Evolutionary conservation across 2,329 filamentous ascomycete genomes (phyloP).

Genomic region (Septoria linicola): DNA sequence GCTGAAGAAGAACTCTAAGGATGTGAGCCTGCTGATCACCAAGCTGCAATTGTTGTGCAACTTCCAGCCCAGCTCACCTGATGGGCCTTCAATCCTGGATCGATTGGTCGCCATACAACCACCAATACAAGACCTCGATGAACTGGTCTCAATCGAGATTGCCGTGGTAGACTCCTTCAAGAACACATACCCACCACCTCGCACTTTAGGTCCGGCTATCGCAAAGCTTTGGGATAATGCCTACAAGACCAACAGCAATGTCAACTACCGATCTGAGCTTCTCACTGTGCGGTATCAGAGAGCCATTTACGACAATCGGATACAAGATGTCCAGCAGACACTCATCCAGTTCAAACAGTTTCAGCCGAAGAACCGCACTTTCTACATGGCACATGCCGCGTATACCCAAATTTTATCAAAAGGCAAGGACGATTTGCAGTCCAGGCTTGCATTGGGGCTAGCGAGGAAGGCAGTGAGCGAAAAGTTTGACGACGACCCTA

Average conservation of each 20-base stretch:
- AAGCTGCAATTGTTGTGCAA: conserved; percentile 35
- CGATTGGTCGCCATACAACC: conserved; percentile 28
- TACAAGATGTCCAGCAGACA: conserved; percentile 37
- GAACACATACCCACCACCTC: conserved; percentile 30
- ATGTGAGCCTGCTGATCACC: conserved; percentile 33
- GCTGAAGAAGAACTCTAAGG: conserved; percentile 33
- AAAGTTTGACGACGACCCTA: conserved; percentile 33
- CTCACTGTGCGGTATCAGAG: conserved; percentile 33
- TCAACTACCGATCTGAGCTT: conserved; percentile 32
- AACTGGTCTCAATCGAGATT: conserved; percentile 33
- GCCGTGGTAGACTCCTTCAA: conserved; percentile 30
- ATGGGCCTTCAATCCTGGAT: conserved; percentile 27
- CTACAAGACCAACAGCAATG: conserved; percentile 25
- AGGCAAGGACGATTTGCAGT: conserved; percentile 33
- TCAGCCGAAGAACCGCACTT: conserved; percentile 32
- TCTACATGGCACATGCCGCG: conserved; percentile 39
- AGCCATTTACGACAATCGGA: conserved; percentile 34
- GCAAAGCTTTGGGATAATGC: conserved; percentile 38
- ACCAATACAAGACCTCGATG: conserved; percentile 30
- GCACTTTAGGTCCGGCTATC: conserved; percentile 31
- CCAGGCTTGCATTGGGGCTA: conserved; percentile 32
- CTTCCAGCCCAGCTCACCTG: conserved; percentile 11
- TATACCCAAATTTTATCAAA: conserved; percentile 36
- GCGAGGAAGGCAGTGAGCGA: conserved; percentile 37
- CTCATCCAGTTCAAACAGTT: conserved; percentile 37